Evolutionary conservation across 805 yeast species (phyloP).

Genomic region (Danielozyma ontarioensis): DNA sequence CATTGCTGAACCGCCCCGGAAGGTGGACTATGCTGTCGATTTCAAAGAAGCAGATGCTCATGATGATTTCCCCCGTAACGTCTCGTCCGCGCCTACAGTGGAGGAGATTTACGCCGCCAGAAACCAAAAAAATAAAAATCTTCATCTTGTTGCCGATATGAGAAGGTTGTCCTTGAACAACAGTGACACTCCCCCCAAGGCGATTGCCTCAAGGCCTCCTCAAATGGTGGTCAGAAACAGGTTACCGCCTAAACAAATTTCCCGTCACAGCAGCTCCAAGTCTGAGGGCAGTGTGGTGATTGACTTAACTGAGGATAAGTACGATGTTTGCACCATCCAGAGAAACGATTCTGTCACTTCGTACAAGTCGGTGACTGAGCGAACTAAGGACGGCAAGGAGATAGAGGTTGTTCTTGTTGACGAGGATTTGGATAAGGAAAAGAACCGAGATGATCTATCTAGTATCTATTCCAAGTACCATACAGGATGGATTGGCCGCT

Average conservation of each 20-base stretch:
- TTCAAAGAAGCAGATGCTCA: constrained; percentile 26
- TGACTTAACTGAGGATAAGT: constrained; percentile 37
- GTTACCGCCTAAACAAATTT: no score
- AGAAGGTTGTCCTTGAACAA: not conserved
- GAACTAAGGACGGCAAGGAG: constrained; percentile 29
- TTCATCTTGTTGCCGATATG: constrained; percentile 3
- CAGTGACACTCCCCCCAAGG: not conserved
- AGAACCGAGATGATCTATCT: constrained; percentile 26
- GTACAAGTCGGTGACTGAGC: constrained; percentile 36
- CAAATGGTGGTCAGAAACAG: no score
- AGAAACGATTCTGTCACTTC: constrained; percentile 31
- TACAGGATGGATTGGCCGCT: constrained; percentile 19
- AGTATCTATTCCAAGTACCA: constrained; percentile 39
- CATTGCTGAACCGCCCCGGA: constrained; percentile 35
- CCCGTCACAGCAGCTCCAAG: not conserved
- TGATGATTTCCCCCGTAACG: constrained; percentile 7
- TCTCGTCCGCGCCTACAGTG: constrained; percentile 4
- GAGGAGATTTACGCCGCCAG: constrained; percentile 6
- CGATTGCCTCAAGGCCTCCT: no score
- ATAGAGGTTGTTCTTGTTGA: constrained; percentile 42
- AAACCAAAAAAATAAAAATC: not conserved
- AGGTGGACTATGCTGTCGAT: constrained; percentile 34
- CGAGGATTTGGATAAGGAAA: constrained; percentile 24
- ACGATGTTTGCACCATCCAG: constrained; percentile 32
- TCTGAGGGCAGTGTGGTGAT: constrained; percentile 32